Conservation (phyloP, 495 filamentous ascomycete species). For the Penicillium taxi region DNA sequence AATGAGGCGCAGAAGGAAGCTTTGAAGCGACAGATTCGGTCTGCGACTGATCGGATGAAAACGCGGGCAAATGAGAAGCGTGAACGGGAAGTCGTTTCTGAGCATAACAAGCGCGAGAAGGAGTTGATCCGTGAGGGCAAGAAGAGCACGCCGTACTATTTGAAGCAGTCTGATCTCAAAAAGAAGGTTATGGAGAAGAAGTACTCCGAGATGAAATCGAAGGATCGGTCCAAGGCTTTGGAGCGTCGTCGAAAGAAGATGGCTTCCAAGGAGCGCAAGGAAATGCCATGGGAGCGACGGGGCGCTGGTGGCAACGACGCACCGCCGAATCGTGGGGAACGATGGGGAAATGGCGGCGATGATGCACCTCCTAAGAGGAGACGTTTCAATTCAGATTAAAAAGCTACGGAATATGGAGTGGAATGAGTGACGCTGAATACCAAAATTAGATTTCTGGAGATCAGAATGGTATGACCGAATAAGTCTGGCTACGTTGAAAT, state of each 20-base stretch:
- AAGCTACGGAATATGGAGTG: too few relatives aligned
- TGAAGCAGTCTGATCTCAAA: constrained; percentile 88
- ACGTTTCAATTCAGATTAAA: constrained; percentile 14
- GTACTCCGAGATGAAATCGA: constrained; percentile 70
- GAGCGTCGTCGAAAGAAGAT: constrained; percentile 81
- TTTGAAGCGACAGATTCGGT: constrained; percentile 57
- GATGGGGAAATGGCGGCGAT: constrained; percentile 29
- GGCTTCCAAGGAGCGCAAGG: constrained; percentile 69
- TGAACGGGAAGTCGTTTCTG: constrained; percentile 53
- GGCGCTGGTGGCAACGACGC: constrained; percentile 20
- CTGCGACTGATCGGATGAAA: constrained; percentile 62
- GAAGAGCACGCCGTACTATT: constrained; percentile 81
- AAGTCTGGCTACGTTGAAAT: not conserved
- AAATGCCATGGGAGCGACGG: constrained; percentile 62
- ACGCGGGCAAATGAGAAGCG: constrained; percentile 58
- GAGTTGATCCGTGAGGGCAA: constrained; percentile 78
- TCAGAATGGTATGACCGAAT: too few relatives aligned
- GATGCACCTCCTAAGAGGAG: too few relatives aligned
- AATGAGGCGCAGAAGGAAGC: constrained; percentile 52
- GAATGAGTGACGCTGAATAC: too few relatives aligned
- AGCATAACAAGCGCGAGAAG: constrained; percentile 76
- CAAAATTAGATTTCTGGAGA: too few relatives aligned
- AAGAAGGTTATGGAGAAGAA: constrained; percentile 69
- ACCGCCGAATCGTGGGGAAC: constrained; percentile 21
- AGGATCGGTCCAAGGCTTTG: constrained; percentile 69